Conservation (phyloP, 2,329 filamentous ascomycete genomes). For the Penicillium sp. region DNA sequence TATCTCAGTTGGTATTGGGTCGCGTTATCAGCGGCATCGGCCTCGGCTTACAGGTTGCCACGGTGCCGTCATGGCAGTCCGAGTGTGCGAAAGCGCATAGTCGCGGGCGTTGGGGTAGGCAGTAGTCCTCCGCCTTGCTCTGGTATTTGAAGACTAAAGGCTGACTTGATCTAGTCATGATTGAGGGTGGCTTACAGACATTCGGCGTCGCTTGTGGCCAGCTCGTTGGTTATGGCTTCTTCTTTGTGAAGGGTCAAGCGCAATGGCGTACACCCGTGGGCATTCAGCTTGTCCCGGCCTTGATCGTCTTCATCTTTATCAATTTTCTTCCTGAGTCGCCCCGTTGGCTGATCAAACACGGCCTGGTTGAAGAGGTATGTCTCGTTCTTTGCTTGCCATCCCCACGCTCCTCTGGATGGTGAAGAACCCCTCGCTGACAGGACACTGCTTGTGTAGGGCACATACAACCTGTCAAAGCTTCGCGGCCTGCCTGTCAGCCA, state of each 20-base stretch:
- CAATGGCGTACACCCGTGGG: constrained; percentile 7
- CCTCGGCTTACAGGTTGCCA: constrained; percentile 9
- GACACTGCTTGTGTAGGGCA: not conserved
- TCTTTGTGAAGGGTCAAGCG: not conserved
- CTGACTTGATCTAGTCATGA: not conserved
- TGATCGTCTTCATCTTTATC: constrained; percentile 3
- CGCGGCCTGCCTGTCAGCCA: not conserved
- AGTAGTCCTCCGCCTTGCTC: not conserved
- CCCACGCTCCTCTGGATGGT: constrained; percentile 3
- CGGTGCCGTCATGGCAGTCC: constrained; percentile 10
- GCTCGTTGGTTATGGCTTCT: not conserved
- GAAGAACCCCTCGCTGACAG: constrained; percentile 4
- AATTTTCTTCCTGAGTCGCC: constrained; percentile 9
- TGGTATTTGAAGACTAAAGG: constrained; percentile 9
- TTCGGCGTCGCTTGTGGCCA: not conserved
- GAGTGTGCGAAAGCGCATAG: constrained; percentile 12
- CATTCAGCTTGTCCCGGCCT: constrained; percentile 4
- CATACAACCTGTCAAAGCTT: not conserved
- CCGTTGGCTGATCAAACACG: constrained; percentile 7
- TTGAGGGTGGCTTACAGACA: not conserved
- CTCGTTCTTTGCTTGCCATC: not conserved
- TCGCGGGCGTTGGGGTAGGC: not conserved
- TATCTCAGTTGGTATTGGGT: constrained; percentile 6
- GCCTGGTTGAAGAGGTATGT: constrained; percentile 2
- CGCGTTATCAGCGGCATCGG: constrained; percentile 6